phyloP scores from a whole-genome alignment of 176 grass and related monocot species.

The Luzula sylvatica region DNA sequence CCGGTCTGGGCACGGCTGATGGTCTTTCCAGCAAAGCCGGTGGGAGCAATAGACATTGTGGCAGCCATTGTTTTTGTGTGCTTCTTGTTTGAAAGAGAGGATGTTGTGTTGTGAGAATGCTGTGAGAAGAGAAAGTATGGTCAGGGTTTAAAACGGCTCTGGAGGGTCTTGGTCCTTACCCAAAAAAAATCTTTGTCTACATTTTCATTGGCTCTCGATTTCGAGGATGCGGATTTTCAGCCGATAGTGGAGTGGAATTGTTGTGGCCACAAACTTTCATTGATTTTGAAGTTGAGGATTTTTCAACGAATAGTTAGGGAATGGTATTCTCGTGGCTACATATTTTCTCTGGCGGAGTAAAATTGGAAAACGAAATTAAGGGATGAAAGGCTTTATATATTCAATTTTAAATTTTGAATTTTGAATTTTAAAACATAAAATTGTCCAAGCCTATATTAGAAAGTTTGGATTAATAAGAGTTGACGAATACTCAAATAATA shows the following conservation, averaged over 20 bases:
- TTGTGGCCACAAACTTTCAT: slow-evolving; percentile 8
- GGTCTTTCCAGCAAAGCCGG: slow-evolving; percentile 37
- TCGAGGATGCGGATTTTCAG: slow-evolving; percentile 9
- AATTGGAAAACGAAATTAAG: no score
- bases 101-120: slow-evolving; percentile 3
- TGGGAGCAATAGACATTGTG: slow-evolving; percentile 58
- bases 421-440: no score
- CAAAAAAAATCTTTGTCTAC: slow-evolving; percentile 1
- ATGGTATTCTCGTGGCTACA: no score
- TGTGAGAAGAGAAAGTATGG: not conserved
- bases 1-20: slow-evolving; percentile 24
- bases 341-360: no score
- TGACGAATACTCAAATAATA: no score
- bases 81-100: not conserved
- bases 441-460: no score
- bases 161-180: slow-evolving; percentile 8
- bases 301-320: no score
- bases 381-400: no score
- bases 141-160: not conserved
- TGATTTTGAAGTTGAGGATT: no score
- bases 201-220: slow-evolving; percentile 1
- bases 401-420: no score
- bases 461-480: no score
- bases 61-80: slow-evolving; percentile 25
- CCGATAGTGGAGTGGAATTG: slow-evolving; percentile 2